A percentile compares a stretch with the other conserved stretches of the same genome.
phyloP scores from a whole-genome alignment of 1,284 basidiomycete species.

The Athelia sp. region DNA sequence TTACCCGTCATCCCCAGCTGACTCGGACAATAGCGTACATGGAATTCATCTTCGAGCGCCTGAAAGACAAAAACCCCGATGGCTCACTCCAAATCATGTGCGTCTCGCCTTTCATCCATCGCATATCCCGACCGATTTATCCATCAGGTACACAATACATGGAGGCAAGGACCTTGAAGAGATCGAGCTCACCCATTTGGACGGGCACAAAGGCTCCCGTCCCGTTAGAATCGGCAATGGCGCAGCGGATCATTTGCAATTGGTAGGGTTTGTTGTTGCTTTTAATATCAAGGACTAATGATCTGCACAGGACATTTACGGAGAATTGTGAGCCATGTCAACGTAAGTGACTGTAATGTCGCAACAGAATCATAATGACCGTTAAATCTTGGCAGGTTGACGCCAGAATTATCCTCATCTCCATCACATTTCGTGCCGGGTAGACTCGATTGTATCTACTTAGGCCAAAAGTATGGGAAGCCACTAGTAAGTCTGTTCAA shows the following conservation, averaged over 20 bases:
- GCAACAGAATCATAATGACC: too few species aligned
- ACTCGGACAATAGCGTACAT: slow-evolving; percentile 68
- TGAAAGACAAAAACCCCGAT: slow-evolving; percentile 80
- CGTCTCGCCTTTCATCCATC: slow-evolving; percentile 14
- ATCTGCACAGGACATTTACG: slow-evolving; percentile 76
- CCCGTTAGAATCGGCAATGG: slow-evolving; percentile 87
- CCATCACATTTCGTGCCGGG: neutral
- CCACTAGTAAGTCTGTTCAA: slow-evolving; percentile 13
- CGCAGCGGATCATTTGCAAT: slow-evolving; percentile 83
- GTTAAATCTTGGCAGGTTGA: too few species aligned
- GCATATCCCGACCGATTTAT: too few species aligned
- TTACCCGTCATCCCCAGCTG: too few species aligned
- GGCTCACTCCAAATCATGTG: slow-evolving; percentile 89
- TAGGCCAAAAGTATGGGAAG: slow-evolving; percentile 73
- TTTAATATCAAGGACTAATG: slow-evolving; percentile 3
- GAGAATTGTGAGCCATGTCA: slow-evolving; percentile 58
- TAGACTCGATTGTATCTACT: slow-evolving; percentile 92
- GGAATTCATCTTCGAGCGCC: slow-evolving; percentile 82
- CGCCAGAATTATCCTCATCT: too few species aligned
- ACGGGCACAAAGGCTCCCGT: slow-evolving; percentile 81
- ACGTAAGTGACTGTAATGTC: too few species aligned
- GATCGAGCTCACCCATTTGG: slow-evolving; percentile 76
- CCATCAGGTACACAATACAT: slow-evolving; percentile 68
- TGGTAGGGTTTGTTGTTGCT: slow-evolving; percentile 42
- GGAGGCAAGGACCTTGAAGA: slow-evolving; percentile 84